Base-by-base conservation (phyloP, 139 green algal genomes). In the Chlorella vulgaris region DNA sequence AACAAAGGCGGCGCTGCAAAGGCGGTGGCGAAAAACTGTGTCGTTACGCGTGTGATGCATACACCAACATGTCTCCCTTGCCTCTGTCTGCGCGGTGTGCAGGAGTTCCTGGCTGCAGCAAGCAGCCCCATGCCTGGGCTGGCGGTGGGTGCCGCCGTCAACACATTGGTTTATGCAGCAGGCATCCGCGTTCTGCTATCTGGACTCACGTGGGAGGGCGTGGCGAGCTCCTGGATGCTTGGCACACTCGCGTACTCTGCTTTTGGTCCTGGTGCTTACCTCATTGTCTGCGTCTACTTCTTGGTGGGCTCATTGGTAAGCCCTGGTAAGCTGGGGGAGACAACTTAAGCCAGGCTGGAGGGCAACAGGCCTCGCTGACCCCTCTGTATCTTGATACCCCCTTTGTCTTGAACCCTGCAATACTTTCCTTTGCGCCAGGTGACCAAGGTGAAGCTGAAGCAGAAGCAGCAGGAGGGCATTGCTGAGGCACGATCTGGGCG, bases 271-370 rank as follows among this genome's bases (percentile, higher is more conserved):
- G 84, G 88, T 0, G 94, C 92, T 1, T 98, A 97, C 81, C 7
- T 77, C 8, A 86, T 99, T 0, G 92, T 99, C 7, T 98, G 94
- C 87, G 63, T 96, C 0, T 99, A 99, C 91, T 99, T 99, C 82
- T 85, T 97, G n/a, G 69, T 96, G 19, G 94, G 94, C 10, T 94
- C 93, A 1, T 62, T 90, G 83, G 93, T 95, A 26, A 51, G 73
- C 5, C 10, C 26, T 29, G 26, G 29, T 13, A 28, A 15, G 29
- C 47, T 55, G 47, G 10, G 47, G 13, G 10, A 24, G 47, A 24
- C 47, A 55, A 55, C 47, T 15, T 55, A 15, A 10, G 47, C 15
- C 15, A 10, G 13, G 15, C 13, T 55, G 10, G 47, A 10, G 15
- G 13, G 47, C 13, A 10, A 55, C 15, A 24, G 47, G 13, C 47